Conservation (phyloP, 1,284 basidiomycete genomes). For the Gastroboletus turbinatus region DNA sequence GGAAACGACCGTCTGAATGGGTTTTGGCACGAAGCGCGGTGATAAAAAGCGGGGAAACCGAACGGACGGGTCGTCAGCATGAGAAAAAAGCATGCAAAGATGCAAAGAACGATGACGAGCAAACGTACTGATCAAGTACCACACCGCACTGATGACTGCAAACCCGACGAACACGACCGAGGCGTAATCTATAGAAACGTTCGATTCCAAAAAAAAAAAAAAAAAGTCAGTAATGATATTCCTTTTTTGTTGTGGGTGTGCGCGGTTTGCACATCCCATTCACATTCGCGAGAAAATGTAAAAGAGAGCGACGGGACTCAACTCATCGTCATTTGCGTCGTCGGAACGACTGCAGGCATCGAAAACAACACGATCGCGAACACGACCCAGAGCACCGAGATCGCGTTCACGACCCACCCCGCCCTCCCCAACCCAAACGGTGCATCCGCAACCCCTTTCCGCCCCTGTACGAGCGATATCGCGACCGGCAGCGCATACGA, state of each 20-base stretch:
- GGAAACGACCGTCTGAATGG: constrained; percentile 37
- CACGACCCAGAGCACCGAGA: constrained; percentile 48
- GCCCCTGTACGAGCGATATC: constrained; percentile 42
- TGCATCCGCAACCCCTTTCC: constrained; percentile 41
- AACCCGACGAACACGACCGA: constrained; percentile 65
- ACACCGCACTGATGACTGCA: constrained; percentile 49
- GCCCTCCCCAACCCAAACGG: constrained; percentile 44
- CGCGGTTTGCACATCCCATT: too few species aligned
- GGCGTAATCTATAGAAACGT: constrained; percentile 46
- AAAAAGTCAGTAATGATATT: background rate
- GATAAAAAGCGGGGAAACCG: too few species aligned
- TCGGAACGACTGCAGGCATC: constrained; percentile 55
- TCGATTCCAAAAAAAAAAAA: background rate
- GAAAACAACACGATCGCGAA: constrained; percentile 58
- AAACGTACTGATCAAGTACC: constrained; percentile 54
- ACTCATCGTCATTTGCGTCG: constrained; percentile 48
- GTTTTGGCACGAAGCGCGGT: background rate
- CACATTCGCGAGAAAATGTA: too few species aligned
- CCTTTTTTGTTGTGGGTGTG: too few species aligned
- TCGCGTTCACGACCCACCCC: constrained; percentile 41
- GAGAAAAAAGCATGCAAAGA: background rate
- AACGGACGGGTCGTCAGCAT: background rate
- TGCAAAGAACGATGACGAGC: too few species aligned
- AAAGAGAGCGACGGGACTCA: background rate
- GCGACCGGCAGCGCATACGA: constrained; percentile 53